Conservation (phyloP, 148 eudicot genomes). For the Polygonum maritimum region DNA sequence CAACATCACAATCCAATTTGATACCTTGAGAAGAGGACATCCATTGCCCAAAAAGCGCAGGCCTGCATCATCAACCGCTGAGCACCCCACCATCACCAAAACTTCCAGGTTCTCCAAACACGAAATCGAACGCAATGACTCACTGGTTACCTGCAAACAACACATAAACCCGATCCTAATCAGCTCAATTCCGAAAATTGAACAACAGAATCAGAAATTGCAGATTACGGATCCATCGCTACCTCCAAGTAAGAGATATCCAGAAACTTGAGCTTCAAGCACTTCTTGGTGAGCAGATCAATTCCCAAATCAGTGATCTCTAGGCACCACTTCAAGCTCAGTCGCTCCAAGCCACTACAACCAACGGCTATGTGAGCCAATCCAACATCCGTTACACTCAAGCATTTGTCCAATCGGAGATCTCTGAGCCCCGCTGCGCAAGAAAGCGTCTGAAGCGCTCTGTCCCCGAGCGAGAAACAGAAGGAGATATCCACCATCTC, state of each 20-base stretch:
- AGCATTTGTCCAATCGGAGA: conserved; percentile 49
- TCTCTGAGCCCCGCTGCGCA: conserved; percentile 33
- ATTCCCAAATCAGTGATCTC: conserved; percentile 72
- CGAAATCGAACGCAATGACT: conserved; percentile 40
- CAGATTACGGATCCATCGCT: background rate
- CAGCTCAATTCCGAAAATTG: background rate
- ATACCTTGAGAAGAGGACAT: conserved; percentile 76
- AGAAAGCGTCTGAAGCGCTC: conserved; percentile 53
- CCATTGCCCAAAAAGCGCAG: conserved; percentile 44
- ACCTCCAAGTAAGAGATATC: conserved; percentile 67
- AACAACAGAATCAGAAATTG: background rate
- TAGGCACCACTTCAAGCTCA: conserved; percentile 74
- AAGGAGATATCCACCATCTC: conserved; percentile 37
- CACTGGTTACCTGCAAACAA: conserved; percentile 39
- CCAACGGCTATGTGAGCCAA: conserved; percentile 66
- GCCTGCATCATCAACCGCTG: conserved; percentile 53
- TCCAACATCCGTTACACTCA: conserved; percentile 60
- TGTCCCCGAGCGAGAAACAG: conserved; percentile 49
- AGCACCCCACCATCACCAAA: conserved; percentile 58
- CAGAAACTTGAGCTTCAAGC: conserved; percentile 35
- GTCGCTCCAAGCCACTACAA: conserved; percentile 40
- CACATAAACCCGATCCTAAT: background rate
- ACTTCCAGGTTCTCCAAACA: conserved; percentile 43
- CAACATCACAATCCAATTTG: background rate
- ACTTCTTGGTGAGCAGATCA: conserved; percentile 52